These are phyloP conservation scores for Orbilia blumenaviensis DNA, from an alignment of 2,329 filamentous ascomycete genomes.

Conservation along the genomic window DNA sequence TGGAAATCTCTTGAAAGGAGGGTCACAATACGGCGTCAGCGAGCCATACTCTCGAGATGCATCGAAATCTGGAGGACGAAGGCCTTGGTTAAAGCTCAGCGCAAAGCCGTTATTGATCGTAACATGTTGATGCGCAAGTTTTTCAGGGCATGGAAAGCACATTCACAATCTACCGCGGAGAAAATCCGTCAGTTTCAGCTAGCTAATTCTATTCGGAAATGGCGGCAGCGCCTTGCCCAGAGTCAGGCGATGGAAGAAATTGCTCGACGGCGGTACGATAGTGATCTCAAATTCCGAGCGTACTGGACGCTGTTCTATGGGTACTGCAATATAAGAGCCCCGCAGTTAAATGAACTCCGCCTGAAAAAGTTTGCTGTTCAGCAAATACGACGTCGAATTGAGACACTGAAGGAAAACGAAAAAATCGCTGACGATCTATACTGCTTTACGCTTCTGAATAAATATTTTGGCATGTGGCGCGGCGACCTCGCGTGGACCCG, in stretches of 20 bases:
- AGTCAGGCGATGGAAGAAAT: slow-evolving; percentile 22
- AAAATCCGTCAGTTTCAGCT: slow-evolving; percentile 33
- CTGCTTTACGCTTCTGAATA: slow-evolving; percentile 46
- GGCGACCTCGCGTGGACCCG: slow-evolving; percentile 38
- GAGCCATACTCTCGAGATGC: slow-evolving; percentile 14
- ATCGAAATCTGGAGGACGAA: slow-evolving; percentile 44
- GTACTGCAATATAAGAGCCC: slow-evolving; percentile 46
- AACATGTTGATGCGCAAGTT: slow-evolving; percentile 51
- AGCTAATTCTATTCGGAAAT: slow-evolving; percentile 8
- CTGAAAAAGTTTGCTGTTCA: slow-evolving; percentile 42
- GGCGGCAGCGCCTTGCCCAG: slow-evolving; percentile 25
- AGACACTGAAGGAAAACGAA: slow-evolving; percentile 27
- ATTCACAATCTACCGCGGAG: slow-evolving; percentile 12
- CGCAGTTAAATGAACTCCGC: slow-evolving; percentile 42
- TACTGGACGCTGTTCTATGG: slow-evolving; percentile 53
- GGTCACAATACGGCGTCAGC: slow-evolving; percentile 13
- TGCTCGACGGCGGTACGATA: slow-evolving; percentile 37
- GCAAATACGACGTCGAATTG: slow-evolving; percentile 18
- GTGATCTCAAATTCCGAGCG: slow-evolving; percentile 44
- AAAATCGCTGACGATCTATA: slow-evolving; percentile 43
- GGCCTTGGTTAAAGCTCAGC: slow-evolving; percentile 27
- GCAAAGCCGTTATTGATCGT: slow-evolving; percentile 35
- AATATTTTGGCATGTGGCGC: slow-evolving; percentile 35
- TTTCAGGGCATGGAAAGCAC: slow-evolving; percentile 41
- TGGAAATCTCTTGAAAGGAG: slow-evolving; percentile 43